Conservation (phyloP, 1,284 basidiomycete genomes). For the Athelia sp. region DNA sequence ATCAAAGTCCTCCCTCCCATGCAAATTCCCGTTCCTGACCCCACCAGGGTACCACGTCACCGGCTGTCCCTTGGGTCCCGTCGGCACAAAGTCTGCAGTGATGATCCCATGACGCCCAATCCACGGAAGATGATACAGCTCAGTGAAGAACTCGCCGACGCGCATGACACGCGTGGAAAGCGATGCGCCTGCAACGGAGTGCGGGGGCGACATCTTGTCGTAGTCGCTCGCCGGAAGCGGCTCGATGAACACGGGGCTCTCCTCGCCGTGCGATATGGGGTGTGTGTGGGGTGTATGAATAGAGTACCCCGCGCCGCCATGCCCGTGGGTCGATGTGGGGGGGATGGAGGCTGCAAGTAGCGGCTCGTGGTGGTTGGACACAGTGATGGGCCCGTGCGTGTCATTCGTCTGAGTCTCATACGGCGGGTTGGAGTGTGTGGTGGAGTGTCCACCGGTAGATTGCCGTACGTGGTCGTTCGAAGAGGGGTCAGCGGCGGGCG, state of each 20-base stretch:
- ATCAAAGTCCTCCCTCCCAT: not conserved
- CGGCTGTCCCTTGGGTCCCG: not conserved
- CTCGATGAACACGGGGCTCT: slow-evolving; percentile 12
- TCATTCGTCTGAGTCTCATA: not conserved
- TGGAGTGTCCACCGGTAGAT: not conserved
- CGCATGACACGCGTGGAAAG: slow-evolving; percentile 25
- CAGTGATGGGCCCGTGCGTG: not conserved
- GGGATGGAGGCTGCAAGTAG: not conserved
- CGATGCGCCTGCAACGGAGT: slow-evolving; percentile 20
- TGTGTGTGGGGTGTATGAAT: not conserved
- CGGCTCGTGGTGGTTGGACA: not conserved
- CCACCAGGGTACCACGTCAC: not conserved
- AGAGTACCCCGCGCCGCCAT: not conserved
- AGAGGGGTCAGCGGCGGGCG: no score
- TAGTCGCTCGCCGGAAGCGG: slow-evolving; percentile 26
- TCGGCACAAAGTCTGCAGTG: slow-evolving; percentile 35
- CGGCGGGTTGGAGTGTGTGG: not conserved
- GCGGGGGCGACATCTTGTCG: slow-evolving; percentile 27
- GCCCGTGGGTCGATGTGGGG: not conserved
- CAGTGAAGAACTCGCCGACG: slow-evolving; percentile 22
- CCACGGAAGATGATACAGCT: slow-evolving; percentile 32
- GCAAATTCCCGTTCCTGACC: no score
- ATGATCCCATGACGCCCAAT: slow-evolving; percentile 24
- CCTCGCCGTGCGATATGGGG: slow-evolving; percentile 8
- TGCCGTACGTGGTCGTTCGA: no score